Evolutionary conservation across 768 basidiomycete species (phyloP).

Genomic region (Leccinum boreale): DNA sequence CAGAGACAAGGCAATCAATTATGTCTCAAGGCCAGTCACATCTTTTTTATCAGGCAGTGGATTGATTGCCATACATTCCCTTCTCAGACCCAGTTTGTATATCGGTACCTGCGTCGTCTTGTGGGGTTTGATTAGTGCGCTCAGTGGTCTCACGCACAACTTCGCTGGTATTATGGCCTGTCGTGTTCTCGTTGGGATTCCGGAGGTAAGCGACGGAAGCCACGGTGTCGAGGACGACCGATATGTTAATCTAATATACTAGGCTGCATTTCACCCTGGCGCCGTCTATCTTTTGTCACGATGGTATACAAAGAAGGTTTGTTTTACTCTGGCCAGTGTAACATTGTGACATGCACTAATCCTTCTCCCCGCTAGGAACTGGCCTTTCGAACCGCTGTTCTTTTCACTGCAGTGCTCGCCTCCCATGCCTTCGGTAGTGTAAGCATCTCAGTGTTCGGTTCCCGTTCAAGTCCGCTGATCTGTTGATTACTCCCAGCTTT

Average conservation of each 20-base stretch:
- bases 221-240: neutral
- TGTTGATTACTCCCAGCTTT: slow-evolving; percentile 38
- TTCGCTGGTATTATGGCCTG: slow-evolving; percentile 38
- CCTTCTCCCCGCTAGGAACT: slow-evolving; percentile 44
- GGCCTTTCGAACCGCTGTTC: slow-evolving; percentile 57
- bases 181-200: slow-evolving; percentile 56
- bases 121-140: slow-evolving; percentile 65
- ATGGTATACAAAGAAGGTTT: slow-evolving; percentile 24
- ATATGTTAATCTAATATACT: neutral
- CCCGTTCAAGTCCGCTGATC: neutral
- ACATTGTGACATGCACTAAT: neutral
- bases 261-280: slow-evolving; percentile 33
- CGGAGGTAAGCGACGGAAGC: slow-evolving; percentile 39
- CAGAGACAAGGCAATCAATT: slow-evolving; percentile 46
- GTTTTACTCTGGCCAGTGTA: neutral
- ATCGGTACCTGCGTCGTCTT: slow-evolving; percentile 38
- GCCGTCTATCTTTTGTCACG: slow-evolving; percentile 34
- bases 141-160: slow-evolving; percentile 59
- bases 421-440: slow-evolving; percentile 69
- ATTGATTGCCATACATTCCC: neutral
- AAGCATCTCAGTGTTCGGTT: slow-evolving; percentile 15
- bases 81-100: slow-evolving; percentile 57
- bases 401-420: slow-evolving; percentile 55
- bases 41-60: neutral
- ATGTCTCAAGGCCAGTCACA: slow-evolving; percentile 41